A percentile compares a stretch with the other conserved stretches of the same genome.
phyloP scores from a whole-genome alignment of 129 eudicot species.

The Artemisia annua region DNA sequence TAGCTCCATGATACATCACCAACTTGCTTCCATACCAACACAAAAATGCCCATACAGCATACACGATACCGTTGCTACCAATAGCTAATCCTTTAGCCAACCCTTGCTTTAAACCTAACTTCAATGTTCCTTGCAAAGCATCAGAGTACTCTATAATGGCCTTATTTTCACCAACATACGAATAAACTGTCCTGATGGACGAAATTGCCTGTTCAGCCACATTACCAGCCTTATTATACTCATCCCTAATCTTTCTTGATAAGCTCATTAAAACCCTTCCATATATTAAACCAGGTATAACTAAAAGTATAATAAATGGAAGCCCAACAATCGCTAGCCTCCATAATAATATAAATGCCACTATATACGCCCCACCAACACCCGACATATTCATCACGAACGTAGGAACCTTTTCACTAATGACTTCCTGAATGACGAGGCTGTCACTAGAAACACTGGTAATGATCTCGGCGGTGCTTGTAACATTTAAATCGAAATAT shows the following conservation, averaged over 20 bases:
- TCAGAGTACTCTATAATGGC: constrained; percentile 42
- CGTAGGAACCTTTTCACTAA: constrained; percentile 62
- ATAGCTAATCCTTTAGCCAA: constrained; percentile 55
- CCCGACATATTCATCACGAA: constrained; percentile 37
- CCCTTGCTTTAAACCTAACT: constrained; percentile 47
- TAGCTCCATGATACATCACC: too few species aligned
- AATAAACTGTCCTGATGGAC: constrained; percentile 49
- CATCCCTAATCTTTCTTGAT: constrained; percentile 50
- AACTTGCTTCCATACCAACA: too few species aligned
- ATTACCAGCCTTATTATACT: constrained; percentile 48
- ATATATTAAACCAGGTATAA: constrained; percentile 51
- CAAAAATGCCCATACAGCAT: too few species aligned
- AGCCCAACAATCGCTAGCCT: constrained; percentile 54
- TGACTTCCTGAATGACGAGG: constrained; percentile 56
- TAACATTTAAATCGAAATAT: constrained; percentile 53
- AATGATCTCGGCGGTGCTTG: constrained; percentile 56
- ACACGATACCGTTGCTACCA: constrained; percentile 3
- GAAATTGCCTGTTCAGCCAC: constrained; percentile 54
- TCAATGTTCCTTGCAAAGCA: constrained; percentile 49
- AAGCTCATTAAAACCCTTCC: constrained; percentile 42
- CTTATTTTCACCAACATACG: constrained; percentile 55
- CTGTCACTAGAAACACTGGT: constrained; percentile 57
- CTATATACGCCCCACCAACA: constrained; percentile 40
- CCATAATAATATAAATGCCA: constrained; percentile 46
- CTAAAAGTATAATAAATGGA: constrained; percentile 40